Evolutionary conservation across 345 rosid species (phyloP).

Genomic region (Salix arbutifolia): DNA sequence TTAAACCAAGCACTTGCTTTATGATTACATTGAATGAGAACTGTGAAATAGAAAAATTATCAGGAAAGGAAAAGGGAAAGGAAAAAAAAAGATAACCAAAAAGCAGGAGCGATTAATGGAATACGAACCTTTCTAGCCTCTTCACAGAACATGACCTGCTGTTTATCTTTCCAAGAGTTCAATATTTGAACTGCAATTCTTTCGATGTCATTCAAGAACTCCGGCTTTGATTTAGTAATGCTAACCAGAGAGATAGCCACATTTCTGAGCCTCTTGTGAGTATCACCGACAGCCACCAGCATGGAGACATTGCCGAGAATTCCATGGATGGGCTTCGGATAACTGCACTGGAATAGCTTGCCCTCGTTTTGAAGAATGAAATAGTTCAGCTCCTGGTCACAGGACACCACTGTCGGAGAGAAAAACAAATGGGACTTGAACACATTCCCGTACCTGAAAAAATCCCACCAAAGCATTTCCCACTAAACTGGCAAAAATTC

Average conservation of each 20-base stretch:
- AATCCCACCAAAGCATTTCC: not conserved
- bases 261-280: slow-evolving; percentile 49
- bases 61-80: not conserved
- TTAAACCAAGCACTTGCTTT: slow-evolving; percentile 53
- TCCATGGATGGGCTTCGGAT: slow-evolving; percentile 43
- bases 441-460: slow-evolving; percentile 27
- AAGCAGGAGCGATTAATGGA: not conserved
- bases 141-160: slow-evolving; percentile 36
- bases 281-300: slow-evolving; percentile 59
- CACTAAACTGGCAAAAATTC: not conserved
- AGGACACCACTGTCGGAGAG: slow-evolving; percentile 25
- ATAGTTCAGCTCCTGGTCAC: slow-evolving; percentile 20
- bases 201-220: slow-evolving; percentile 42
- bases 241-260: slow-evolving; percentile 37
- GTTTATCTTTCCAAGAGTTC: slow-evolving; percentile 40
- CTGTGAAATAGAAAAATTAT: slow-evolving; percentile 18
- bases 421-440: slow-evolving; percentile 25
- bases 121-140: slow-evolving; percentile 46
- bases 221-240: slow-evolving; percentile 44
- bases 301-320: slow-evolving; percentile 57
- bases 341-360: slow-evolving; percentile 22
- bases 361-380: slow-evolving; percentile 28
- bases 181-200: slow-evolving; percentile 28
- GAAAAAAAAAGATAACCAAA: not conserved
- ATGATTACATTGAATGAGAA: slow-evolving; percentile 64